phyloP scores from a whole-genome alignment of 2,329 filamentous ascomycete genomes.

The Colletotrichum sp. region DNA sequence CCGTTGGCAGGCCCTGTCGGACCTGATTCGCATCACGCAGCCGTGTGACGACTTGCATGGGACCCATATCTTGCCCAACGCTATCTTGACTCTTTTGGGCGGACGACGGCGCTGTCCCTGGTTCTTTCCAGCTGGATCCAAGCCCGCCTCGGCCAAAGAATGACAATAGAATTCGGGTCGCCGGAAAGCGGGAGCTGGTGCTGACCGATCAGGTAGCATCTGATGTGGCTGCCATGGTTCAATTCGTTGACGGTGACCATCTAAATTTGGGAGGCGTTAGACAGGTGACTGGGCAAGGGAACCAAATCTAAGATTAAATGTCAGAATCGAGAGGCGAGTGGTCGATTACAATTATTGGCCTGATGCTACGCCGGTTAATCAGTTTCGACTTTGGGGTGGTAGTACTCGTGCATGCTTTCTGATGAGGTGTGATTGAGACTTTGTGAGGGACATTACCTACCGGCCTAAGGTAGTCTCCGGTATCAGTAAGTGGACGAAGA shows the following conservation, averaged over 20 bases:
- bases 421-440: background rate
- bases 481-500: background rate
- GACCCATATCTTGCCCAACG: background rate
- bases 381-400: background rate
- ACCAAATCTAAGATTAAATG: constrained; percentile 3
- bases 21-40: background rate
- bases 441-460: background rate
- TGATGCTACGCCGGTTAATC: background rate
- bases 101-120: background rate
- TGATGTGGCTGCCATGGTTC: background rate
- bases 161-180: background rate
- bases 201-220: background rate
- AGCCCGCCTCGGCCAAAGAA: background rate
- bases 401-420: background rate
- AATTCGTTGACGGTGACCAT: background rate
- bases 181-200: background rate
- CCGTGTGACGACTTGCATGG: background rate
- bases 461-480: background rate
- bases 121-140: background rate
- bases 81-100: background rate
- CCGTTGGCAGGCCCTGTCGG: background rate
- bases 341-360: background rate
- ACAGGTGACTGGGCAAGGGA: background rate
- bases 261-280: constrained; percentile 11
- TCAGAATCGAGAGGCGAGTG: constrained; percentile 5